Conservation (phyloP, 805 yeast genomes). For the Starmerella geochares region DNA sequence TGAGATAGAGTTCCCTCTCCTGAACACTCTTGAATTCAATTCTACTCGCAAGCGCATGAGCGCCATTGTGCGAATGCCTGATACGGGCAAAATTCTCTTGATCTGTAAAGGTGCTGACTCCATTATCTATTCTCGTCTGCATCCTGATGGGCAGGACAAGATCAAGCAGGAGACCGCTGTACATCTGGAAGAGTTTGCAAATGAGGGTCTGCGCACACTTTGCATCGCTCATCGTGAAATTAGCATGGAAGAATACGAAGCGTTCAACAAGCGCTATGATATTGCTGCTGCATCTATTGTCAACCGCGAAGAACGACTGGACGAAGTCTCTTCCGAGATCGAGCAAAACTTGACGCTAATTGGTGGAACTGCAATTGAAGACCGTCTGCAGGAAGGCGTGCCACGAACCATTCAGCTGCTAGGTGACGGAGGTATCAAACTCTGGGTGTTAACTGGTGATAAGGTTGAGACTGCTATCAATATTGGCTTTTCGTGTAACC, state of each 20-base stretch:
- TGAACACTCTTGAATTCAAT: constrained; percentile 57
- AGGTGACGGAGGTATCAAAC: constrained; percentile 64
- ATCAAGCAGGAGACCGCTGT: constrained; percentile 53
- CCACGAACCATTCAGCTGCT: constrained; percentile 62
- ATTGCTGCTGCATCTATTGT: constrained; percentile 51
- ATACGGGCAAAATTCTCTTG: constrained; percentile 36
- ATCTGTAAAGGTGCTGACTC: constrained; percentile 72
- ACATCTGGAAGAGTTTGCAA: constrained; percentile 64
- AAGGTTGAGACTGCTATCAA: constrained; percentile 82
- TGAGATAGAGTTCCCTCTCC: constrained; percentile 40
- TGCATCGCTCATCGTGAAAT: constrained; percentile 60
- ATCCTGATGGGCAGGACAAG: constrained; percentile 34
- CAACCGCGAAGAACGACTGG: constrained; percentile 53
- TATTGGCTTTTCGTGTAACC: constrained; percentile 73
- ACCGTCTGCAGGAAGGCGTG: constrained; percentile 68
- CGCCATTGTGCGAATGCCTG: constrained; percentile 42
- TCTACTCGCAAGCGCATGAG: constrained; percentile 77
- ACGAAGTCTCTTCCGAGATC: constrained; percentile 47
- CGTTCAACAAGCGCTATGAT: constrained; percentile 48
- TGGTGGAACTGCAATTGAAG: constrained; percentile 82
- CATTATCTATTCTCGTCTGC: constrained; percentile 50
- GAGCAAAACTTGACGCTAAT: constrained; percentile 49
- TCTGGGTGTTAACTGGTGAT: constrained; percentile 82
- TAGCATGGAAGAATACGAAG: constrained; percentile 37
- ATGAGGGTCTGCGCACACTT: constrained; percentile 69